Base-by-base conservation (phyloP, 2,329 filamentous ascomycete species). In the Neoascochyta sp. region DNA sequence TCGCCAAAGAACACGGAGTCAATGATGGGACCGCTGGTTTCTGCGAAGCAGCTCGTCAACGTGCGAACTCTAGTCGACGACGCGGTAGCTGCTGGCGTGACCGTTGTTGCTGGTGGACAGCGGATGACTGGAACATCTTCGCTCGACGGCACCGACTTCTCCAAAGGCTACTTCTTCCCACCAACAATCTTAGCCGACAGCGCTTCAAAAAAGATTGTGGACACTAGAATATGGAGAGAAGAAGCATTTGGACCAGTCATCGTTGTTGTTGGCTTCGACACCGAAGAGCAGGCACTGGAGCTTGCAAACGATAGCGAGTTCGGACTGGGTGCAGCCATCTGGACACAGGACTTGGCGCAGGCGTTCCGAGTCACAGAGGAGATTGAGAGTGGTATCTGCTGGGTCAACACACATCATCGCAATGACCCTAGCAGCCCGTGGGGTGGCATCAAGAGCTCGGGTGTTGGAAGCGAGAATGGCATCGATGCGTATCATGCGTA, bases 401-500 rank as follows among this genome's bases (percentile, higher is more conserved):
- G 52, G 65, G 57, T 64, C 10, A 74, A 69, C 40, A 69, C 64
- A 1, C 81, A 86, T 57, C 81, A 86, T 52, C 71, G 81, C 18
- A 86, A 85, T 45, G 81, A 85, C 43, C 81, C 81, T 0, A 80
- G 79, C 44, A 80, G 79, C 36, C 78, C 82, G 1, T 82, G 81
- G 81, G 82, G 81, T 15, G 78, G 81, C 2, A 66, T 75, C 16
- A 78, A 78, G 45, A 67, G 66, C 19, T 70, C 74, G 1, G 82
- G 82, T 1, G 72, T 86, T 0, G 82, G 81, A 2, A 85, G 80
- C 38, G 83, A 87, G 65, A 86, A 86, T 48, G 82, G 82, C 0
- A 45, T 79, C 0, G 81, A 67, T 42, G 65, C 65, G 1, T 68
- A 66, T 24, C 52, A 62, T 33, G 60, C 64, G 3, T 70, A 70